A percentile compares a stretch with the other conserved stretches of the same genome.
Evolutionary conservation across 1,284 basidiomycete species (phyloP).

Genomic region (Bondarzewia mesenterica): DNA sequence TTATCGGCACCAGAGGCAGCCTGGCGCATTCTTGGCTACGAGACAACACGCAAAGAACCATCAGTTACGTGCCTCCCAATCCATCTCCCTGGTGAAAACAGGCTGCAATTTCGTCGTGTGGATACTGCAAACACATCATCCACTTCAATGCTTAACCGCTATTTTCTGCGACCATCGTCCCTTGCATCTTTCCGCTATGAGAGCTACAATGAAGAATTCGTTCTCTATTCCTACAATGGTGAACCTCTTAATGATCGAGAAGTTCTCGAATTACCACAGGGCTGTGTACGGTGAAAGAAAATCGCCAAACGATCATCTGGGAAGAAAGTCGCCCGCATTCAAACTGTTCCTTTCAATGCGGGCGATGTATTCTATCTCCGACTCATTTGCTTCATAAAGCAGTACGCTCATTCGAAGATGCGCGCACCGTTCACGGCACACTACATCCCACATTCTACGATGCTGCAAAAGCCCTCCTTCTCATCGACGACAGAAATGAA

Average conservation of each 20-base stretch:
- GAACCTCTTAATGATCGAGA: too few relatives aligned
- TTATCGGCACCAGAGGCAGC: constrained; percentile 25
- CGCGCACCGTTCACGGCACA: constrained; percentile 16
- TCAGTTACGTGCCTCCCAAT: constrained; percentile 23
- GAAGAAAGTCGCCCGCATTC: constrained; percentile 20
- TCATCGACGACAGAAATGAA: constrained; percentile 20
- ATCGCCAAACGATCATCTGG: too few relatives aligned
- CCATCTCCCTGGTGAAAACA: constrained; percentile 17
- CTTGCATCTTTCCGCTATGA: constrained; percentile 1
- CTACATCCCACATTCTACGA: constrained; percentile 18
- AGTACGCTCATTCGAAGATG: constrained; percentile 17
- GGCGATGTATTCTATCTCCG: constrained; percentile 29
- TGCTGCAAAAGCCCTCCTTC: constrained; percentile 19
- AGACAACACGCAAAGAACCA: constrained; percentile 24
- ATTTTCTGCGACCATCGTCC: constrained; percentile 18
- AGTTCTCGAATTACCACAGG: too few relatives aligned
- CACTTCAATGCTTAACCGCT: constrained; percentile 21
- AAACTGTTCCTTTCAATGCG: constrained; percentile 18
- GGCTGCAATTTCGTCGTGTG: constrained; percentile 13
- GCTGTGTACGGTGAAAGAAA: too few relatives aligned
- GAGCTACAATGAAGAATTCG: too few relatives aligned
- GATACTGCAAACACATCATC: constrained; percentile 6
- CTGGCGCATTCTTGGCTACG: constrained; percentile 28
- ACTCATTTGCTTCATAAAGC: constrained; percentile 16
- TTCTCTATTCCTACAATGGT: too few relatives aligned